phyloP scores from a whole-genome alignment of 2,329 filamentous ascomycete species.

The Penicillium sp. region DNA sequence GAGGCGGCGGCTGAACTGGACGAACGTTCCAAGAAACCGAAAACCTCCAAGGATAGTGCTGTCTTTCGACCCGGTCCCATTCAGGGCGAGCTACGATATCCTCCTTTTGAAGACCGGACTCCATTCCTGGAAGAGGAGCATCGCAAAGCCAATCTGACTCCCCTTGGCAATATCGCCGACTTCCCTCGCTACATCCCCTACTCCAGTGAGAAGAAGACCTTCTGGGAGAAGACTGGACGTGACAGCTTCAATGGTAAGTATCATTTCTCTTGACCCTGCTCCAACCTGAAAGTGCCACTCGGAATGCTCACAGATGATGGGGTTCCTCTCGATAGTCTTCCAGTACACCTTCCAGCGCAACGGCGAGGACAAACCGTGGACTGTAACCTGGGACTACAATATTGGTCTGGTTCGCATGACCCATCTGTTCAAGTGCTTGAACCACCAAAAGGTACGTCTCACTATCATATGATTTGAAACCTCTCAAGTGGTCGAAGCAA shows the following conservation, averaged over 20 bases:
- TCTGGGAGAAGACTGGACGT: constrained; percentile 76
- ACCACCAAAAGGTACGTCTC: constrained; percentile 70
- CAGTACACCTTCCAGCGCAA: constrained; percentile 73
- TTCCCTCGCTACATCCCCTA: constrained; percentile 79
- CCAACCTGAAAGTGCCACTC: too few species aligned
- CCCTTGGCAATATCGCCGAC: constrained; percentile 54
- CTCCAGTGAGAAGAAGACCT: constrained; percentile 87
- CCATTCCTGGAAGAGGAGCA: constrained; percentile 54
- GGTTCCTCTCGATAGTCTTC: constrained; percentile 22
- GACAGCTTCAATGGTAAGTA: constrained; percentile 77
- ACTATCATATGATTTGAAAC: neutral
- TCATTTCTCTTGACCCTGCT: too few species aligned
- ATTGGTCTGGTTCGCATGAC: constrained; percentile 90
- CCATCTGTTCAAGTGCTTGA: constrained; percentile 85
- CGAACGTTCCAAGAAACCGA: constrained; percentile 41
- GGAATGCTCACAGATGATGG: neutral
- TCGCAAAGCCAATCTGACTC: constrained; percentile 58
- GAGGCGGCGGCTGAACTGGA: too few species aligned
- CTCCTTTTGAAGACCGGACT: constrained; percentile 64
- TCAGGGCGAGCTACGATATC: constrained; percentile 65
- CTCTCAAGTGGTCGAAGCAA: too few species aligned
- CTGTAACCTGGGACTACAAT: constrained; percentile 96
- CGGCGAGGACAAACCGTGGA: constrained; percentile 56
- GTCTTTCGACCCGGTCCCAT: constrained; percentile 57
- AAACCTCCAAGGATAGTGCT: constrained; percentile 60